Evolutionary conservation across 1,284 basidiomycete genomes (phyloP).

Genomic region (Boletus hoseneyae): DNA sequence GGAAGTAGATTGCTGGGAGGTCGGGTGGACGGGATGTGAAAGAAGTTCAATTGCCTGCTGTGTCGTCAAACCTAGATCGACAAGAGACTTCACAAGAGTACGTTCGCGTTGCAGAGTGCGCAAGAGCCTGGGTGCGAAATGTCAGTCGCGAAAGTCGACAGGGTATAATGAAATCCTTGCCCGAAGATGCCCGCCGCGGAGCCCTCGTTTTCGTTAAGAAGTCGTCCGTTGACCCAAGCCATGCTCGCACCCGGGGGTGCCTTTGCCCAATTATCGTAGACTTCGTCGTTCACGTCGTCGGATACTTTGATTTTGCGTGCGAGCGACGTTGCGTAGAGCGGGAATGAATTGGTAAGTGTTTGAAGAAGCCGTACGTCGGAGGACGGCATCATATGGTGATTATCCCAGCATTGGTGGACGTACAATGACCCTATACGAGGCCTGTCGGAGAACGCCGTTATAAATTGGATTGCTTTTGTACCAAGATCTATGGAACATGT

Average conservation of each 20-base stretch:
- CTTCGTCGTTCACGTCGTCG: slow-evolving; percentile 53
- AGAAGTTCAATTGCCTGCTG: slow-evolving; percentile 70
- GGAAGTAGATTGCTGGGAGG: slow-evolving; percentile 7
- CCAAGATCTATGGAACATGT: slow-evolving; percentile 54
- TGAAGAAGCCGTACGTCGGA: slow-evolving; percentile 60
- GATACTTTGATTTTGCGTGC: slow-evolving; percentile 61
- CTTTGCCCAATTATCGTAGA: slow-evolving; percentile 53
- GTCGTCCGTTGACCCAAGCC: slow-evolving; percentile 79
- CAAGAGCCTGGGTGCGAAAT: slow-evolving; percentile 49
- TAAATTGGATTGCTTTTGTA: slow-evolving; percentile 68
- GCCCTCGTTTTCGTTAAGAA: slow-evolving; percentile 60
- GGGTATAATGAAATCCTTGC: slow-evolving; percentile 27
- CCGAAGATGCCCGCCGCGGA: slow-evolving; percentile 54
- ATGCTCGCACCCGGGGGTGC: slow-evolving; percentile 52
- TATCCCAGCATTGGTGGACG: slow-evolving; percentile 23
- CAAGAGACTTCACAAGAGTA: slow-evolving; percentile 58
- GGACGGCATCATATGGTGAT: slow-evolving; percentile 7
- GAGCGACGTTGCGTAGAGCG: slow-evolving; percentile 73
- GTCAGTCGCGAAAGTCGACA: not conserved
- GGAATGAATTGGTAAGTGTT: slow-evolving; percentile 84
- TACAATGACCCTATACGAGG: slow-evolving; percentile 7
- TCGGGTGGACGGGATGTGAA: slow-evolving; percentile 47
- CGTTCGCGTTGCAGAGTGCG: slow-evolving; percentile 74
- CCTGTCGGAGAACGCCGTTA: slow-evolving; percentile 48
- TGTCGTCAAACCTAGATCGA: slow-evolving; percentile 57